A percentile compares a stretch with the other conserved stretches of the same genome.
Evolutionary conservation across 164 flowering plant genomes (phyloP).

Genomic region (Malania oleifera): DNA sequence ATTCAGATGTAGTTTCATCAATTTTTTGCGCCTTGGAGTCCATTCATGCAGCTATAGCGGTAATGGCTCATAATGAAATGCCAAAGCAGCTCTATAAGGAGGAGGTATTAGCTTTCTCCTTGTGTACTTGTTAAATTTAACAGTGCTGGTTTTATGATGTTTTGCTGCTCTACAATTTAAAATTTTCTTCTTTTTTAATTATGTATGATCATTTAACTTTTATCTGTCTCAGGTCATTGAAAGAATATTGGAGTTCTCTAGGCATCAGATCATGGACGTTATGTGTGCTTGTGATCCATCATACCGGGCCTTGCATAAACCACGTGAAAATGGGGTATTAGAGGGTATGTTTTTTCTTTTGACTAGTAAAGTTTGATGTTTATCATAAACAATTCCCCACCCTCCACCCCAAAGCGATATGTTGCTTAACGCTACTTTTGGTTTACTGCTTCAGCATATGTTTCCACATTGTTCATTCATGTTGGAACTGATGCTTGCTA

Average conservation of each 20-base stretch:
- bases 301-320: slow-evolving; percentile 79
- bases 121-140: not conserved
- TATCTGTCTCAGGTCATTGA: slow-evolving; percentile 64
- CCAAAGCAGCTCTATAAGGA: slow-evolving; percentile 93
- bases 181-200: not conserved
- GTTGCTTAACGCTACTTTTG: too few relatives aligned
- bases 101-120: slow-evolving; percentile 50
- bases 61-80: slow-evolving; percentile 75
- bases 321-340: slow-evolving; percentile 46
- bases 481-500: not conserved
- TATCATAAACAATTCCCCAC: not conserved
- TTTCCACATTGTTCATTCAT: not conserved
- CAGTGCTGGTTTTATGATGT: not conserved
- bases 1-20: slow-evolving; percentile 57
- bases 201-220: not conserved
- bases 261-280: slow-evolving; percentile 75
- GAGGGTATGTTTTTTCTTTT: slow-evolving; percentile 47
- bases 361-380: not conserved
- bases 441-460: too few relatives aligned
- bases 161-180: too few relatives aligned
- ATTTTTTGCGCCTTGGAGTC: slow-evolving; percentile 78
- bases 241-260: slow-evolving; percentile 87
- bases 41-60: slow-evolving; percentile 78
- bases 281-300: slow-evolving; percentile 91
- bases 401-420: too few relatives aligned